Percentiles rank a stretch among this genome's conserved stretches.
Conservation (phyloP, 371 early-diverging fungal species). For the Mucor mucedo region DNA sequence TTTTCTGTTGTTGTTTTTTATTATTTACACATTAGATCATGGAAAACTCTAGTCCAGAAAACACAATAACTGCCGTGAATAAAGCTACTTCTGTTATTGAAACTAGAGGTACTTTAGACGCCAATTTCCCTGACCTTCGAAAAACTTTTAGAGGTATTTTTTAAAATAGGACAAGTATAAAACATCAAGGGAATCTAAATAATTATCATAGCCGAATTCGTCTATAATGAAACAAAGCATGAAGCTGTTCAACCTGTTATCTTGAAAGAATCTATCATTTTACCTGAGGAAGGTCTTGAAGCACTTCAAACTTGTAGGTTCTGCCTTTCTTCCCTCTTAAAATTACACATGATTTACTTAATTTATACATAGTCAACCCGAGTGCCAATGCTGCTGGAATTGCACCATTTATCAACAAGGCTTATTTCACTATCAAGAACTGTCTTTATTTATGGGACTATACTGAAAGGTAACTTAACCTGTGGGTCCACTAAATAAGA, state of each 20-base stretch:
- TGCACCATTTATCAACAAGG: slow-evolving; percentile 81
- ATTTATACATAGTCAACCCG: slow-evolving; percentile 27
- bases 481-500: background rate
- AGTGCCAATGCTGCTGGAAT: slow-evolving; percentile 37
- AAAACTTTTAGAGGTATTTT: slow-evolving; percentile 27
- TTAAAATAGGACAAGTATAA: background rate
- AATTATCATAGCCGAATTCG: slow-evolving; percentile 4
- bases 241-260: slow-evolving; percentile 8
- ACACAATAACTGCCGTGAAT: slow-evolving; percentile 2
- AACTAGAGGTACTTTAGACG: slow-evolving; percentile 22
- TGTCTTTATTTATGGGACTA: slow-evolving; percentile 89
- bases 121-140: slow-evolving; percentile 29
- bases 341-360: background rate
- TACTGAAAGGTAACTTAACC: slow-evolving; percentile 53
- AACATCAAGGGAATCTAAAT: background rate
- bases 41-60: slow-evolving; percentile 23
- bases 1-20: slow-evolving; percentile 8
- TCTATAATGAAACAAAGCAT: background rate
- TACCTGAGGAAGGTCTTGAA: slow-evolving; percentile 14
- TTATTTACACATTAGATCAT: slow-evolving; percentile 9
- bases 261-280: slow-evolving; percentile 12
- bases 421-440: slow-evolving; percentile 89
- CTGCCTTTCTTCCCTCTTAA: background rate
- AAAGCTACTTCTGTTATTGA: slow-evolving; percentile 18
- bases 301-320: slow-evolving; percentile 19